These are phyloP conservation scores for Ogataea pignaliae DNA, from an alignment of 805 yeast genomes.

Conservation along the genomic window DNA sequence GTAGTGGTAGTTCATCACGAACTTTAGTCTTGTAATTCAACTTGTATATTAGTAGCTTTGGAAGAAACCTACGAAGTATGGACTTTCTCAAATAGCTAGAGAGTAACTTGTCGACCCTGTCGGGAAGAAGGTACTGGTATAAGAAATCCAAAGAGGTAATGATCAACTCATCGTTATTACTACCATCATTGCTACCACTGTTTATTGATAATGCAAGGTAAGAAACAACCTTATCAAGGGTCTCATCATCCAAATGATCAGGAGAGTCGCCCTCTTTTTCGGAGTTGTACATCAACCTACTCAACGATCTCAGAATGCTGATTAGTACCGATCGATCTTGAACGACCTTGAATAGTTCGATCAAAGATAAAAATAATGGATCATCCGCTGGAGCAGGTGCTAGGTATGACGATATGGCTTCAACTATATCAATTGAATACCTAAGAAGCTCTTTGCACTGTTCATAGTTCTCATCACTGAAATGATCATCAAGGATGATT, in stretches of 20 bases:
- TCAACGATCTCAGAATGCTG: slow-evolving; percentile 67
- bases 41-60: slow-evolving; percentile 53
- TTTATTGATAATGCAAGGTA: slow-evolving; percentile 45
- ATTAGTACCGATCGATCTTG: slow-evolving; percentile 69
- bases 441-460: slow-evolving; percentile 54
- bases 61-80: slow-evolving; percentile 54
- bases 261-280: slow-evolving; percentile 38
- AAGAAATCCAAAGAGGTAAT: slow-evolving; percentile 75
- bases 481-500: slow-evolving; percentile 21
- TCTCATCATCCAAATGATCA: slow-evolving; percentile 39
- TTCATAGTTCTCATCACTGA: slow-evolving; percentile 26
- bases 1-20: slow-evolving; percentile 30
- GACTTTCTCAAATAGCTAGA: slow-evolving; percentile 44
- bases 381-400: slow-evolving; percentile 73
- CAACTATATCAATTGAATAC: slow-evolving; percentile 75
- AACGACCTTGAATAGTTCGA: slow-evolving; percentile 44
- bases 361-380: slow-evolving; percentile 54
- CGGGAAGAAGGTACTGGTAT: slow-evolving; percentile 70
- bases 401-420: slow-evolving; percentile 76
- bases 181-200: slow-evolving; percentile 20
- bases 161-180: slow-evolving; percentile 62
- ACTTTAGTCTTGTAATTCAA: slow-evolving; percentile 35
- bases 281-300: slow-evolving; percentile 71
- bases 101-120: slow-evolving; percentile 50
- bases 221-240: slow-evolving; percentile 53